These are phyloP conservation scores for Simmondsia chinensis DNA, from an alignment of 148 eudicot genomes.

Conservation along the genomic window DNA sequence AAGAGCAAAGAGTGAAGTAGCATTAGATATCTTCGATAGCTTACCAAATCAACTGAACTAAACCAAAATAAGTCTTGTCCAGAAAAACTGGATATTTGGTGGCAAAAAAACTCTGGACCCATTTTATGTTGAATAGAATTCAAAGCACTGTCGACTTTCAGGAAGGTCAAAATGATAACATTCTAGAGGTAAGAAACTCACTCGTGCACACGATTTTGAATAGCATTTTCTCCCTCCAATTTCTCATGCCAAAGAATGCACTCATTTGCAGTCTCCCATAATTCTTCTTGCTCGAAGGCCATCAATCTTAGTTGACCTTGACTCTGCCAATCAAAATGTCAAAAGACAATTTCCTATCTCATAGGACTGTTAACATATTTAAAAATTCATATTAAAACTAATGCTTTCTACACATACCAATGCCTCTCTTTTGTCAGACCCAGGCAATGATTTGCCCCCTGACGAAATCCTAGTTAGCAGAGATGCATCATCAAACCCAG, in stretches of 20 bases:
- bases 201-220: conserved; percentile 96
- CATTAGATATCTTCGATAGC: too few species aligned
- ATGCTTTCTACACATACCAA: conserved; percentile 37
- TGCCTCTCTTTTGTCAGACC: conserved; percentile 41
- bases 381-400: conserved; percentile 4
- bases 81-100: too few species aligned
- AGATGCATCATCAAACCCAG: conserved; percentile 61
- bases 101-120: background rate
- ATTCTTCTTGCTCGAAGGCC: conserved; percentile 93
- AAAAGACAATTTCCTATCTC: conserved; percentile 5
- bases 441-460: conserved; percentile 53
- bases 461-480: conserved; percentile 69
- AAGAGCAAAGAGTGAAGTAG: too few species aligned
- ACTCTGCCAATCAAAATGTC: conserved; percentile 34
- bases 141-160: background rate
- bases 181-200: too few species aligned
- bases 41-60: too few species aligned
- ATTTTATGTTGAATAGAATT: background rate
- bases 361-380: background rate
- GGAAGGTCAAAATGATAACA: too few species aligned
- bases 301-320: conserved; percentile 71
- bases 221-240: conserved; percentile 83
- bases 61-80: too few species aligned
- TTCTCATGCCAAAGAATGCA: conserved; percentile 95
- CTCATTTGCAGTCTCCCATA: conserved; percentile 88